These are phyloP conservation scores for Rhododendron ovatum DNA, from an alignment of 148 eudicot species.

Conservation along the genomic window DNA sequence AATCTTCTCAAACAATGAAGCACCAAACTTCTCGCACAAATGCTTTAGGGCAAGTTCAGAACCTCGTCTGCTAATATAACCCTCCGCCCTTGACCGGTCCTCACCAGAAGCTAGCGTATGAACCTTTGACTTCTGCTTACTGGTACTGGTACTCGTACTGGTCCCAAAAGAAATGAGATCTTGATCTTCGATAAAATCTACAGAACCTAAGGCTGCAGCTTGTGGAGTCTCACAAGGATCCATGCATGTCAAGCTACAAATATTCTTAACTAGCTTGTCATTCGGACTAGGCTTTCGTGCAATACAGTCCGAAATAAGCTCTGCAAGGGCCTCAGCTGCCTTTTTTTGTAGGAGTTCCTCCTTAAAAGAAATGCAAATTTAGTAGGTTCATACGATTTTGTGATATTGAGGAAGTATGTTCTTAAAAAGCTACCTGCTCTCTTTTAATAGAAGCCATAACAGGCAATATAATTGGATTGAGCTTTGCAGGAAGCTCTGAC, in stretches of 20 bases:
- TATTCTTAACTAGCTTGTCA: conserved; percentile 85
- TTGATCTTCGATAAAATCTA: conserved; percentile 81
- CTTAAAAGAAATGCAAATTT: conserved; percentile 23
- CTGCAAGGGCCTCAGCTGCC: conserved; percentile 95
- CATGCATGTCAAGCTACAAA: conserved; percentile 78
- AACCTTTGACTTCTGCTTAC: conserved; percentile 62
- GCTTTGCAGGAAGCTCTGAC: conserved; percentile 84
- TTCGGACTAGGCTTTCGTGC: conserved; percentile 88
- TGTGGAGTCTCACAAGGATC: conserved; percentile 97
- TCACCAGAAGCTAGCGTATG: conserved; percentile 53
- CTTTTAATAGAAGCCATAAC: conserved; percentile 90
- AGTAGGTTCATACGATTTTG: neutral
- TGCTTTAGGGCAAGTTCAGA: conserved; percentile 91
- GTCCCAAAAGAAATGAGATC: conserved; percentile 53
- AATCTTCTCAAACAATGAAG: conserved; percentile 69
- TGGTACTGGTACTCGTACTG: conserved; percentile 25
- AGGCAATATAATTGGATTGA: conserved; percentile 87
- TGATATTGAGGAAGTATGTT: neutral
- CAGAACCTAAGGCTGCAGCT: conserved; percentile 67
- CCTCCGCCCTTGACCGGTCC: conserved; percentile 84
- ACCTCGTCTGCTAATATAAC: conserved; percentile 87
- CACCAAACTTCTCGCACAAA: conserved; percentile 78
- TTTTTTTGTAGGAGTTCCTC: conserved; percentile 91
- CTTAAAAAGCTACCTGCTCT: conserved; percentile 56
- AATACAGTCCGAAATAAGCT: conserved; percentile 75